Conservation (phyloP, 495 filamentous ascomycete species). For the Aspergillus olivimuriae region DNA sequence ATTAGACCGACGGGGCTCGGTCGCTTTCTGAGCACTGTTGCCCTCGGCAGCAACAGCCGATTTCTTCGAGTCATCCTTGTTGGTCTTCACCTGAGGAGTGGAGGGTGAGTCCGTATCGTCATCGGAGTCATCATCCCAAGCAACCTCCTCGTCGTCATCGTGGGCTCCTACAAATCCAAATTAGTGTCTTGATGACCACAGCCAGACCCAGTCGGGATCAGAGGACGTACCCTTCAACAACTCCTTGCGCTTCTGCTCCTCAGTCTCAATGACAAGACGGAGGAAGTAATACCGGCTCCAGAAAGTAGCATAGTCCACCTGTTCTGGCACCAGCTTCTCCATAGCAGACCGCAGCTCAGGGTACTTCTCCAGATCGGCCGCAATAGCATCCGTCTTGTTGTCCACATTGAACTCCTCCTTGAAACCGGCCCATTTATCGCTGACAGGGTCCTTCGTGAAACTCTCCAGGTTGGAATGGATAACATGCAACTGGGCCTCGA, state of each 20-base stretch:
- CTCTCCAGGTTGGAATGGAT: constrained; percentile 82
- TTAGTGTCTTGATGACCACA: constrained; percentile 5
- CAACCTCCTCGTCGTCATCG: constrained; percentile 69
- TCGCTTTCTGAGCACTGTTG: constrained; percentile 45
- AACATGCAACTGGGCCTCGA: constrained; percentile 93
- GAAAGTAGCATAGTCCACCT: constrained; percentile 80
- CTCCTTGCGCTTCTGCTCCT: constrained; percentile 85
- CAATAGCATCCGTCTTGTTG: constrained; percentile 78
- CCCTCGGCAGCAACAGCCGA: constrained; percentile 24
- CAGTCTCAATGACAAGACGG: constrained; percentile 88
- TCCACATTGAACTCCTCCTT: constrained; percentile 71
- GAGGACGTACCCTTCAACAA: constrained; percentile 73
- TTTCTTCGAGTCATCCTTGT: constrained; percentile 13
- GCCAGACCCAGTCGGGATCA: constrained; percentile 8
- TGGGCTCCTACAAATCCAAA: constrained; percentile 40
- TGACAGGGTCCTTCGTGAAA: constrained; percentile 75
- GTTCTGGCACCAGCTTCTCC: constrained; percentile 92
- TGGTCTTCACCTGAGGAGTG: constrained; percentile 40
- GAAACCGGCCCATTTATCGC: constrained; percentile 69
- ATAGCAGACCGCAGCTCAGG: constrained; percentile 83
- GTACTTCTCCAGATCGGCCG: constrained; percentile 77
- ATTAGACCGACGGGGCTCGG: constrained; percentile 70
- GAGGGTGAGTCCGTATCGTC: constrained; percentile 50
- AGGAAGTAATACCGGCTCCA: constrained; percentile 97
- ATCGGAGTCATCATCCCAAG: constrained; percentile 79